Evolutionary conservation across 441 rosid species (phyloP), one percentile per base, ranked within the genome.

Genomic region (Bocquillonia castaneifolia): DNA sequence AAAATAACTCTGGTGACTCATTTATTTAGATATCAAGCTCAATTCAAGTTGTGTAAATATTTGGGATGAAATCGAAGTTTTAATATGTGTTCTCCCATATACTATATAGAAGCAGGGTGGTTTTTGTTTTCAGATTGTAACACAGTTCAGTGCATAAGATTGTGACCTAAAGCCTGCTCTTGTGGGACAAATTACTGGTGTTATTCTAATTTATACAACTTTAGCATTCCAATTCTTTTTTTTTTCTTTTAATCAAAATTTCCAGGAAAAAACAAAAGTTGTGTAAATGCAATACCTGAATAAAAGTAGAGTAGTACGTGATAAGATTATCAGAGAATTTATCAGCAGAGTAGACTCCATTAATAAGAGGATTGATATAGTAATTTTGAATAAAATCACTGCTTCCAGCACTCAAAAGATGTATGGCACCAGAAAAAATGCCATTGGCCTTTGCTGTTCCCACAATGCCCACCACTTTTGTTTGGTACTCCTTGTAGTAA

Each of bases 361-460:
- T 66, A 40, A 92, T 82, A 53, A 86, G 62, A 53, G 93, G 92
- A 75, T 85, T 83, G 66, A 93, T 50, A 74, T 90, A 90, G 80
- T 88, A 92, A 77, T 92, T 90, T 82, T 92, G 97, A 80, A 92
- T 75, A 78, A 80, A 92, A 73, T 92, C 97, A 75, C 97, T 90
- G 76, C 83, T 87, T 45, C 99, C 99, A 13, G 96, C 94, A 44
- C 91, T 90, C 69, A 94, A 72, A 64, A 94, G 88, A 74, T 94
- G 96, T 80, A 94, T 82, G 63, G 80, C 88, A 23, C 78, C 64
- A 1, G 97, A 80, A 76, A 88, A 78, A 67, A 87, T 77, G 62
- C 40, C 39, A 40, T 59, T 76, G 62, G 92, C 98, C 54, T 63
- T 81, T 23, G 67, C 75, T 51, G 31, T 59, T 31, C 87, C 85